Evolutionary conservation across 306 rosid genomes (phyloP).

Genomic region (Trifolium fragiferum): DNA sequence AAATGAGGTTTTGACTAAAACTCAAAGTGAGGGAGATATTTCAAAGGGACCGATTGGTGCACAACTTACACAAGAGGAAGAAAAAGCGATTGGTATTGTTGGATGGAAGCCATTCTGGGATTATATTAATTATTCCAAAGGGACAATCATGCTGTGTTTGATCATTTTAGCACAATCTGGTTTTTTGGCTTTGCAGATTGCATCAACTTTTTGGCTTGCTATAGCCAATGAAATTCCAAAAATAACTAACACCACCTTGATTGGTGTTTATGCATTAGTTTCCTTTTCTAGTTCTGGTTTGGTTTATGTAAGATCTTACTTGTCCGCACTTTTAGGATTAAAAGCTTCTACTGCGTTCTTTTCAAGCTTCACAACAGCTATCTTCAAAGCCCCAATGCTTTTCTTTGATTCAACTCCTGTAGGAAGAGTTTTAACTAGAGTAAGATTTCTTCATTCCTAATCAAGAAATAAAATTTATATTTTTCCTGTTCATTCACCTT

Average conservation of each 20-base stretch:
- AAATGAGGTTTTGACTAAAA: neutral
- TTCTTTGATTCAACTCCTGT: conserved; percentile 10
- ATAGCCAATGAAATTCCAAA: conserved; percentile 1
- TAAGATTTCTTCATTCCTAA: conserved; percentile 44
- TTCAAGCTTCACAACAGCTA: neutral
- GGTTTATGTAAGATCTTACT: conserved; percentile 50
- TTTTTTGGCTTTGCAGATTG: conserved; percentile 58
- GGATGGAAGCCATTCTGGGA: neutral
- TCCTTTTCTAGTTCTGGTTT: conserved; percentile 48
- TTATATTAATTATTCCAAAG: neutral
- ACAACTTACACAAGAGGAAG: conserved; percentile 3
- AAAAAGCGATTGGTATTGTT: neutral
- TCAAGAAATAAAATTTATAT: neutral
- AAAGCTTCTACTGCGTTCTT: conserved; percentile 72
- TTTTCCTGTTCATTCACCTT: neutral
- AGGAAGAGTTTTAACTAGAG: conserved; percentile 64
- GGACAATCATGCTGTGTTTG: conserved; percentile 26
- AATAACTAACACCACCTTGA: neutral
- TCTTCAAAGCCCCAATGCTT: neutral
- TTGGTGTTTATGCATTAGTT: neutral
- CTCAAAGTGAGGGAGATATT: neutral
- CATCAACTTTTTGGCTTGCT: conserved; percentile 60
- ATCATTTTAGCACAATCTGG: conserved; percentile 39
- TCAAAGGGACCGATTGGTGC: neutral
- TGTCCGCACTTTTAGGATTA: conserved; percentile 60